These are phyloP conservation scores for Entophlyctis luteolus DNA, from an alignment of 192 early-diverging fungal genomes.

Conservation along the genomic window DNA sequence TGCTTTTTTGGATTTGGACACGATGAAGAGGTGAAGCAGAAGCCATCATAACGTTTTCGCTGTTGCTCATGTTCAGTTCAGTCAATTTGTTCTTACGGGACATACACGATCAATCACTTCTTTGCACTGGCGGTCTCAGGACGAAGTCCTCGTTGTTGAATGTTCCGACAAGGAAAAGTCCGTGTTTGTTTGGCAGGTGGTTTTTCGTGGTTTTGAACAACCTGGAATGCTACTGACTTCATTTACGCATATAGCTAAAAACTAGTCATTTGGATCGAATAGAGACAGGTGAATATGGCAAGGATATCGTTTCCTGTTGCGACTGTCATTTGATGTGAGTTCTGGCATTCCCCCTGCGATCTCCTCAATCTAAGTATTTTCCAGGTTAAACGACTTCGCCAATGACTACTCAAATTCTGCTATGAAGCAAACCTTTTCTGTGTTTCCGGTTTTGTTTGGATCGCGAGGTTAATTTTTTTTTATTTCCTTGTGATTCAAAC, in stretches of 20 bases:
- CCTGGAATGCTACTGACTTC: background rate
- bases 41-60: background rate
- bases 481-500: constrained; percentile 17
- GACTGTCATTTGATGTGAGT: constrained; percentile 49
- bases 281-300: constrained; percentile 47
- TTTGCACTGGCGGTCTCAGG: constrained; percentile 65
- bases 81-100: constrained; percentile 57
- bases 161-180: constrained; percentile 53
- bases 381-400: constrained; percentile 32
- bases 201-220: background rate
- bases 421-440: constrained; percentile 34
- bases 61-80: background rate
- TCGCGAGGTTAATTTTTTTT: constrained; percentile 12
- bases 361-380: constrained; percentile 20
- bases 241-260: constrained; percentile 51
- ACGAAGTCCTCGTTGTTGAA: constrained; percentile 64
- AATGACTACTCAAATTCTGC: constrained; percentile 31
- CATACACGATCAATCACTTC: constrained; percentile 48
- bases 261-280: constrained; percentile 70
- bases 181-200: constrained; percentile 76
- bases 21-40: constrained; percentile 59
- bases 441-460: constrained; percentile 29
- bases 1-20: constrained; percentile 69
- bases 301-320: constrained; percentile 57
- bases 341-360: background rate